Base-by-base conservation (phyloP, 768 basidiomycete genomes). In the Tulasnella sp. region DNA sequence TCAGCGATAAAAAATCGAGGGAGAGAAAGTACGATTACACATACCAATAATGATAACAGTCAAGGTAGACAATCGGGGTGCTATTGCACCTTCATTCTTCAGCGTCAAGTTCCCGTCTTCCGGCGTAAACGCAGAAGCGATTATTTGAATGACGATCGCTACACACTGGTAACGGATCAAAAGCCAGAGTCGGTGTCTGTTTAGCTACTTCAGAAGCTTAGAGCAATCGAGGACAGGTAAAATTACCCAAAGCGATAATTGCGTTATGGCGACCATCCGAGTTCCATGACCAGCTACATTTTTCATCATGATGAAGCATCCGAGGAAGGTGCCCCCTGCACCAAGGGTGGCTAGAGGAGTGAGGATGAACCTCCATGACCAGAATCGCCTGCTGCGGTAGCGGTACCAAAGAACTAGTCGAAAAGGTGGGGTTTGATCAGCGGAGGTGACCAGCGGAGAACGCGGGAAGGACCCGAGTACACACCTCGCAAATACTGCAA, bases 31-130 rank as follows among this genome's bases (percentile, higher is more conserved):
- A 49, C 42, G 14, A 15, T 14, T 34, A 14, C 25, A 14, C 58
- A 64, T 58, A 71, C 69, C 69, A 31, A 71, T 71, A 22, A 71
- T 45, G 19, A 71, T 71, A 12, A 71, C 69, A 9, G 69, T 71
- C 38, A 71, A 36, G 25, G 69, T 71, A 12, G 38, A 39, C 38
- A 71, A 31, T 36, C 69, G 69, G 8, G 38, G 38, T 25, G 69
- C 42, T 22, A 71, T 71, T 25, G 38, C 42, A 36, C 69, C 31
- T 31, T 15, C 9, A 22, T 36, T 45, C 37, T 45, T 71, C 12
- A 71, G 31, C 42, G 38, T 39, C 38, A 39, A 12, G n/a, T 71
- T 71, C n/a, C 38, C 38, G 31, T 71, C 69, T n/a, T 71, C 69
- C 29, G 69, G 69, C 3, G 69, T 71, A 36, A 71, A 71, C 38